These are phyloP conservation scores for Protomyces inundatus DNA, from an alignment of 1,139 yeast species.

Conservation along the genomic window DNA sequence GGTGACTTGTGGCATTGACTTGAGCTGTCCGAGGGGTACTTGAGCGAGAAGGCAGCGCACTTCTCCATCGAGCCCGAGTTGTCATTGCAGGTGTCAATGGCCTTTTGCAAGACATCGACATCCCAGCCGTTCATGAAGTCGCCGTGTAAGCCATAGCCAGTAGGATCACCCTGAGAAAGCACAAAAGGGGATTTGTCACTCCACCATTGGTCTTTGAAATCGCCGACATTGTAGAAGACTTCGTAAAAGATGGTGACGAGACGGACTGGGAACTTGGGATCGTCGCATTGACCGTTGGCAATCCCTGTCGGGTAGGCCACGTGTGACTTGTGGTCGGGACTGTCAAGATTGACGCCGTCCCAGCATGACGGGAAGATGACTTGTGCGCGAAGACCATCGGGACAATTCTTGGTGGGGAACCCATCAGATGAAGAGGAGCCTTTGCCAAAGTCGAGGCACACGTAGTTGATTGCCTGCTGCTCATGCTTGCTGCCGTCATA, in stretches of 20 bases:
- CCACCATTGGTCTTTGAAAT: constrained; percentile 17
- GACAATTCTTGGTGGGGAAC: constrained; percentile 26
- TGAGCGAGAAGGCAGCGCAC: constrained; percentile 11
- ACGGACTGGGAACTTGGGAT: constrained; percentile 10
- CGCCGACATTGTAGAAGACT: constrained; percentile 13
- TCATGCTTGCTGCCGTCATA: constrained; percentile 6
- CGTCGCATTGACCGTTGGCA: constrained; percentile 26
- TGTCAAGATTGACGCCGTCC: constrained; percentile 27
- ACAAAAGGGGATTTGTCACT: constrained; percentile 14
- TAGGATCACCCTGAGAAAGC: constrained; percentile 22
- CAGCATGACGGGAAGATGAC: constrained; percentile 29
- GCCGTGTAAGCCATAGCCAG: constrained; percentile 27
- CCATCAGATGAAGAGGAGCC: constrained; percentile 23
- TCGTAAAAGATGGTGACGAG: constrained; percentile 27
- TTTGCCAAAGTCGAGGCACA: constrained; percentile 22
- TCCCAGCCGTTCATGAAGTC: constrained; percentile 29
- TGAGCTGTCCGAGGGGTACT: background rate
- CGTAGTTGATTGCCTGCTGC: constrained; percentile 24
- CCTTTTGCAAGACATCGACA: constrained; percentile 12
- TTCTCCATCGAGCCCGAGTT: constrained; percentile 19
- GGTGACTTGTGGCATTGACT: constrained; percentile 14
- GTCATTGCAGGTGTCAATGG: constrained; percentile 19
- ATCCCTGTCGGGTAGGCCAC: constrained; percentile 25
- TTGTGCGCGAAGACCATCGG: constrained; percentile 29
- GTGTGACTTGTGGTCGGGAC: constrained; percentile 26